Conservation (phyloP, 106 monocot species). For the Dendrobium chrysotoxum region DNA sequence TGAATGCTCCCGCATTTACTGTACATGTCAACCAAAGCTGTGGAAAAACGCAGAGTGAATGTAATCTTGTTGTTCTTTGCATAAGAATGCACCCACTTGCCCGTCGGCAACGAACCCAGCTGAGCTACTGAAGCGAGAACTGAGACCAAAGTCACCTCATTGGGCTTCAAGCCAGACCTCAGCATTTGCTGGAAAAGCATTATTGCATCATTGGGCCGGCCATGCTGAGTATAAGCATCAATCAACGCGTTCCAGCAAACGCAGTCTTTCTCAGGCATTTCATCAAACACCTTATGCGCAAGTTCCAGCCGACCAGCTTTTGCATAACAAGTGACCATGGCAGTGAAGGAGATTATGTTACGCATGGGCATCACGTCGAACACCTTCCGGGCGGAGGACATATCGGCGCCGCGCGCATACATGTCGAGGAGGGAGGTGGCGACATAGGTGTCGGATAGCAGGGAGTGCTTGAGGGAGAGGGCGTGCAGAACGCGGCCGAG, state of each 20-base stretch:
- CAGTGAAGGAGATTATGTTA: constrained; percentile 49
- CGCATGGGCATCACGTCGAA: constrained; percentile 48
- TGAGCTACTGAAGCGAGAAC: constrained; percentile 36
- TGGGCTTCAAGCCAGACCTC: constrained; percentile 12
- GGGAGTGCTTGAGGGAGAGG: constrained; percentile 36
- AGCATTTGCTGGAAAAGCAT: constrained; percentile 34
- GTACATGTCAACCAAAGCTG: constrained; percentile 68
- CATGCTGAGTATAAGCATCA: constrained; percentile 24
- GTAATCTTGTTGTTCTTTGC: constrained; percentile 22
- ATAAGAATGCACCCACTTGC: constrained; percentile 48
- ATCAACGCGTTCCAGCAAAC: constrained; percentile 55
- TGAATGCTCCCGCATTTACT: constrained; percentile 47
- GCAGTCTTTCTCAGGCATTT: constrained; percentile 34
- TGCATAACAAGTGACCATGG: constrained; percentile 39
- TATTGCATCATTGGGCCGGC: constrained; percentile 31
- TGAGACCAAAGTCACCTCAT: constrained; percentile 26
- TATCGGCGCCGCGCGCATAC: constrained; percentile 59
- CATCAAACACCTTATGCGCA: constrained; percentile 38
- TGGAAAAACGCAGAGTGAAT: constrained; percentile 27
- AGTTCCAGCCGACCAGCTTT: constrained; percentile 14
- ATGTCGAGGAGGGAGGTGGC: constrained; percentile 69
- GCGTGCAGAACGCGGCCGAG: constrained; percentile 56
- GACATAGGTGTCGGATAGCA: constrained; percentile 46
- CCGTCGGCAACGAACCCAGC: constrained; percentile 43
- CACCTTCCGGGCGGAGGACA: constrained; percentile 31